A percentile compares a stretch with the other conserved stretches of the same genome.
Evolutionary conservation across 23 red algal species (phyloP).

Genomic region (Chondrus crispus): DNA sequence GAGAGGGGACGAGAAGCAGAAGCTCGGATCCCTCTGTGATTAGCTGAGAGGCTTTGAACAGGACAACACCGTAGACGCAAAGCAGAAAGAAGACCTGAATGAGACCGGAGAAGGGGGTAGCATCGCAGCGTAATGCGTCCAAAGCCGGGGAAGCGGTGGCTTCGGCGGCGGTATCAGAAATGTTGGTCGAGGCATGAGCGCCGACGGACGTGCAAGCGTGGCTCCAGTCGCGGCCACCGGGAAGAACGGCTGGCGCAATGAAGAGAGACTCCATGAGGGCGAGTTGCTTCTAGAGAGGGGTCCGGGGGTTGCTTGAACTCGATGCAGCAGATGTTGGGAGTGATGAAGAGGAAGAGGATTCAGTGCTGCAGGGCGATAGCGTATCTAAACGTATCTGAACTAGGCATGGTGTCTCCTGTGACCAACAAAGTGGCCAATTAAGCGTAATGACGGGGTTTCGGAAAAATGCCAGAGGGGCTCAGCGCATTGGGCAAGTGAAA

Average conservation of each 20-base stretch:
- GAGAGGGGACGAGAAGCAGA: constrained; percentile 66
- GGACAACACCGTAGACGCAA: constrained; percentile 59
- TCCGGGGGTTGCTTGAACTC: no score
- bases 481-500: no score
- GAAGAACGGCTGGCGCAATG: constrained; percentile 62
- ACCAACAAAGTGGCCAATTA: no score
- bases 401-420: no score
- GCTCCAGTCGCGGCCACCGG: constrained; percentile 51
- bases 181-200: not conserved
- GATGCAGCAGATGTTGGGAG: no score
- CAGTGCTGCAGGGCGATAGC: no score
- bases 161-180: not conserved
- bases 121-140: constrained; percentile 45
- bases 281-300: no score
- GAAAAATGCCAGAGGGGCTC: no score
- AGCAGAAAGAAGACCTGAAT: constrained; percentile 65
- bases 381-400: no score
- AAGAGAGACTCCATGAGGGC: constrained; percentile 64
- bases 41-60: constrained; percentile 61
- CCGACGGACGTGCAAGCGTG: not conserved
- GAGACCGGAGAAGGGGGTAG: constrained; percentile 29
- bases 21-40: constrained; percentile 70
- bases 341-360: no score
- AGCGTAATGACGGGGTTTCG: no score
- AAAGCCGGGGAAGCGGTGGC: not conserved